Percentiles rank a stretch among this genome's conserved stretches.
Evolutionary conservation across 352 stramenopile species (phyloP).

Genomic region (Globisporangium alternatum): DNA sequence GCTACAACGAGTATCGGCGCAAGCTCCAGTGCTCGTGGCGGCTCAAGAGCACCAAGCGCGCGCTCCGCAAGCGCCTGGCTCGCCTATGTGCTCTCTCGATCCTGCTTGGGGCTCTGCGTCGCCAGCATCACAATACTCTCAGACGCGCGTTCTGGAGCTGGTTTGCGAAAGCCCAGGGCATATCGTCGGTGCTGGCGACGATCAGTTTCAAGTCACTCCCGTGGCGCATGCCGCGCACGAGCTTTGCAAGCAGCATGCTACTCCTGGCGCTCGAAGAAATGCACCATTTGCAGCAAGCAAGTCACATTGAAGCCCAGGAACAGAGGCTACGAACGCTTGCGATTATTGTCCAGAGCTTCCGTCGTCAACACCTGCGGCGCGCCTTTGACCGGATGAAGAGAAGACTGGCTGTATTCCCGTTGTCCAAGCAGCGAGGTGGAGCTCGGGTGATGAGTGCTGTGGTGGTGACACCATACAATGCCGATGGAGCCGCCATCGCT

Average conservation of each 20-base stretch:
- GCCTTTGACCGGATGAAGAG: slow-evolving; percentile 20
- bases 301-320: slow-evolving; percentile 5
- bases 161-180: slow-evolving; percentile 31
- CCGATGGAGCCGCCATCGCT: slow-evolving; percentile 13
- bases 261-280: slow-evolving; percentile 30
- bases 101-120: slow-evolving; percentile 27
- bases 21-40: slow-evolving; percentile 9
- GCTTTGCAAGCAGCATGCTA: slow-evolving; percentile 25
- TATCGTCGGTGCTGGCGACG: slow-evolving; percentile 21
- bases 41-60: neutral
- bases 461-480: too few relatives aligned
- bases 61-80: neutral
- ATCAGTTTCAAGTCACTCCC: slow-evolving; percentile 21
- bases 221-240: slow-evolving; percentile 15
- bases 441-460: neutral
- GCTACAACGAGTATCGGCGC: slow-evolving; percentile 11
- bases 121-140: slow-evolving; percentile 20
- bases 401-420: neutral
- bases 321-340: slow-evolving; percentile 14
- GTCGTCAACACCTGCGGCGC: slow-evolving; percentile 13
- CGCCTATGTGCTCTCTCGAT: slow-evolving; percentile 6
- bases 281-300: slow-evolving; percentile 22
- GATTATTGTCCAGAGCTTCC: slow-evolving; percentile 5
- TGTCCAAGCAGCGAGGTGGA: neutral
- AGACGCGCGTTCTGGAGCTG: slow-evolving; percentile 48